Conservation (phyloP, 2,329 filamentous ascomycete species). For the Cryphonectria radicalis region DNA sequence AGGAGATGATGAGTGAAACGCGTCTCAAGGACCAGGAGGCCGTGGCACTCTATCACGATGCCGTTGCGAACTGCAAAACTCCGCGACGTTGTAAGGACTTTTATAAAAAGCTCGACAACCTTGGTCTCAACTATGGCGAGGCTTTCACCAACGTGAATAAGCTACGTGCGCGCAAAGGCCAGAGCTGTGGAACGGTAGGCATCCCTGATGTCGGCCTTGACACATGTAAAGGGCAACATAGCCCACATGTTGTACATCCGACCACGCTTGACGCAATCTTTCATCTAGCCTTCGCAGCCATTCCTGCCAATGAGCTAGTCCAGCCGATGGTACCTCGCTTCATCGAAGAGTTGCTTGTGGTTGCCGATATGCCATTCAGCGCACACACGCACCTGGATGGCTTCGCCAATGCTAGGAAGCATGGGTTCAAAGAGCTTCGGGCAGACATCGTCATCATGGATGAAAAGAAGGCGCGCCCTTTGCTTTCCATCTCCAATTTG, state of each 20-base stretch:
- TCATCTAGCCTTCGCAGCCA: slow-evolving; percentile 39
- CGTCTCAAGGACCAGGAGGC: not conserved
- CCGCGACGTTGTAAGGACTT: not conserved
- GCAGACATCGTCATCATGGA: slow-evolving; percentile 13
- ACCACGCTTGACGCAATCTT: slow-evolving; percentile 60
- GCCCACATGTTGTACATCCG: slow-evolving; percentile 48
- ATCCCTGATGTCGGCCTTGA: slow-evolving; percentile 42
- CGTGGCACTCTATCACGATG: slow-evolving; percentile 9
- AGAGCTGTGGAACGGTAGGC: too few species aligned
- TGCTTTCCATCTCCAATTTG: too few species aligned
- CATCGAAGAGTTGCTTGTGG: slow-evolving; percentile 16
- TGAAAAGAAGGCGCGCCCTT: not conserved
- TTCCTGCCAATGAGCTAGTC: not conserved
- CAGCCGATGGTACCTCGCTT: slow-evolving; percentile 15
- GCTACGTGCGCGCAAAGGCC: too few species aligned
- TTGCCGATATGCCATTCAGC: slow-evolving; percentile 8
- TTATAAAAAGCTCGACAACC: too few species aligned
- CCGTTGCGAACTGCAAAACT: too few species aligned
- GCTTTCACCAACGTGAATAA: slow-evolving; percentile 9
- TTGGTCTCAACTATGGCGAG: slow-evolving; percentile 4
- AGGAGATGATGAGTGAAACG: slow-evolving; percentile 14
- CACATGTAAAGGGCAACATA: too few species aligned
- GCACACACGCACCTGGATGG: slow-evolving; percentile 7
- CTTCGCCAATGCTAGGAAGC: slow-evolving; percentile 11
- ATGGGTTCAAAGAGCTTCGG: slow-evolving; percentile 8